These are phyloP conservation scores for Suillus sp. DNA, from an alignment of 768 basidiomycete species.

Conservation along the genomic window DNA sequence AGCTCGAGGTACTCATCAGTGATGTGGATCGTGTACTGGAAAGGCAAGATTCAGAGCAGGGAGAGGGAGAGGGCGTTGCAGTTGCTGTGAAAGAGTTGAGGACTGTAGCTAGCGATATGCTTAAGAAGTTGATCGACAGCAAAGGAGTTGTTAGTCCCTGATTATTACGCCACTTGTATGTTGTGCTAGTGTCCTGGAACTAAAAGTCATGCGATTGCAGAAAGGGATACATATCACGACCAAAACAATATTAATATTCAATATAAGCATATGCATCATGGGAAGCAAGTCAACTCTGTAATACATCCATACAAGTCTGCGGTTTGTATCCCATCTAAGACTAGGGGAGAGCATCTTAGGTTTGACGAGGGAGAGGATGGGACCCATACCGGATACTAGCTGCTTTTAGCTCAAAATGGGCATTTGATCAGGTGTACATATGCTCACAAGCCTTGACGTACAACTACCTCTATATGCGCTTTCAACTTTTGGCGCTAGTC, in stretches of 20 bases:
- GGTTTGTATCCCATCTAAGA: conserved; percentile 86
- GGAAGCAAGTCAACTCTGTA: neutral
- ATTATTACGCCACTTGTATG: neutral
- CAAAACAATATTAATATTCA: too few relatives aligned
- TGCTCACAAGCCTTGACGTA: conserved; percentile 46
- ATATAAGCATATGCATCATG: neutral
- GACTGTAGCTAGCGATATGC: neutral
- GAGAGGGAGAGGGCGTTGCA: neutral
- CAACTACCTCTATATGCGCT: conserved; percentile 51
- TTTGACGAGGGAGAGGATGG: conserved; percentile 77
- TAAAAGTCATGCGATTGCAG: neutral
- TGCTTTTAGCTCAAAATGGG: neutral
- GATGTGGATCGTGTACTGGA: neutral
- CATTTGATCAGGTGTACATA: neutral
- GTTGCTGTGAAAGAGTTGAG: neutral
- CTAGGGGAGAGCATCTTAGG: conserved; percentile 72
- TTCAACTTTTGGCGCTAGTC: neutral
- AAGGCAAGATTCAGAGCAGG: neutral
- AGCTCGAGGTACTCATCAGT: neutral
- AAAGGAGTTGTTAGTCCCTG: neutral
- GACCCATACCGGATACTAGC: conserved; percentile 43
- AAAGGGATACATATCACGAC: neutral
- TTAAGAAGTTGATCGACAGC: neutral
- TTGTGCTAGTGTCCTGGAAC: neutral
- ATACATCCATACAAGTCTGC: conserved; percentile 16